Conservation (phyloP, 768 basidiomycete species). For the Amanita polypyramis region DNA sequence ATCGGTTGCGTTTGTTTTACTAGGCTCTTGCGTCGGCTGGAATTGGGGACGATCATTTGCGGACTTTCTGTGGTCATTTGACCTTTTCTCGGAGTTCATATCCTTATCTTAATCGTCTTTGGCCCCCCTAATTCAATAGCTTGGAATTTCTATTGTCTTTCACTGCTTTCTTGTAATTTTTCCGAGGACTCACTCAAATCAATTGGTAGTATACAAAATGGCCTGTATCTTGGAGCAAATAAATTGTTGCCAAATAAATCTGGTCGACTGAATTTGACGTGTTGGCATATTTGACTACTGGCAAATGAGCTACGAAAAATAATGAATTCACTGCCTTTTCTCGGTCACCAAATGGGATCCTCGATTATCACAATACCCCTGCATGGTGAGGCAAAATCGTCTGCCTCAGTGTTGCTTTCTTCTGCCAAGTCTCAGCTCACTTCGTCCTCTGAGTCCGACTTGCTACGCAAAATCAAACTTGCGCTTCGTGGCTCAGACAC, state of each 20-base stretch:
- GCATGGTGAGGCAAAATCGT: slow-evolving; percentile 31
- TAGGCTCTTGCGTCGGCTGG: neutral
- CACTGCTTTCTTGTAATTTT: neutral
- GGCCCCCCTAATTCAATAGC: neutral
- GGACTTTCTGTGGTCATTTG: neutral
- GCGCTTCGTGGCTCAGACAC: slow-evolving; percentile 38
- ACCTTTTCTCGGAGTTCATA: slow-evolving; percentile 1
- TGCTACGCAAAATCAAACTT: slow-evolving; percentile 48
- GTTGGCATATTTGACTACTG: neutral
- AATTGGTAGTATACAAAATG: neutral
- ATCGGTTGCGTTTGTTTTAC: slow-evolving; percentile 1
- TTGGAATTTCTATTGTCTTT: slow-evolving; percentile 2
- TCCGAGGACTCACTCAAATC: neutral
- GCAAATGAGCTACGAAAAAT: neutral
- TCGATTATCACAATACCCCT: slow-evolving; percentile 25
- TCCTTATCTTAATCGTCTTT: neutral
- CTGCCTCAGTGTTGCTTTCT: slow-evolving; percentile 32
- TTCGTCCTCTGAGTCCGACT: slow-evolving; percentile 21
- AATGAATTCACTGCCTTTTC: neutral
- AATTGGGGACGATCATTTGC: slow-evolving; percentile 1
- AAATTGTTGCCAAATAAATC: neutral
- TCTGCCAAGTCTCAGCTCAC: slow-evolving; percentile 14
- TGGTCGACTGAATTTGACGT: neutral
- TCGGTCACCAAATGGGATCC: neutral
- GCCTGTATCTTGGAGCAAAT: neutral